Percentiles rank a stretch among this genome's conserved stretches.
phyloP scores from a whole-genome alignment of 1,284 basidiomycete genomes.

The Cutaneotrichosporon spelunceum region DNA sequence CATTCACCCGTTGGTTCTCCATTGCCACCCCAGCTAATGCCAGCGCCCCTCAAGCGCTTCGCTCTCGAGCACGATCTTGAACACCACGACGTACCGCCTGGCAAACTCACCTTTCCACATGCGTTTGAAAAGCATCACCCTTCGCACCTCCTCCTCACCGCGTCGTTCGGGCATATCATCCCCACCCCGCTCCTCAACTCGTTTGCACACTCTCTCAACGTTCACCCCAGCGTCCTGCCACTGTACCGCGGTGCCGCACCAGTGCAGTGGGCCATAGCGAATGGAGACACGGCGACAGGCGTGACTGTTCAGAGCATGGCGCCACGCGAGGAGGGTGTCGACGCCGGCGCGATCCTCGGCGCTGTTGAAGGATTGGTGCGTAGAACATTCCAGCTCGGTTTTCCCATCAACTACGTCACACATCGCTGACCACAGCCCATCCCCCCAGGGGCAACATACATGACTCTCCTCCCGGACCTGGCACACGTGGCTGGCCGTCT shows the following conservation, averaged over 20 bases:
- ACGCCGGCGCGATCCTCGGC: constrained; percentile 52
- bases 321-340: constrained; percentile 43
- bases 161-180: constrained; percentile 88
- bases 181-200: constrained; percentile 63
- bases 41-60: constrained; percentile 29
- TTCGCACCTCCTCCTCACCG: constrained; percentile 72
- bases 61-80: constrained; percentile 24
- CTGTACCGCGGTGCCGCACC: constrained; percentile 87
- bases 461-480: constrained; percentile 60
- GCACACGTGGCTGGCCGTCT: constrained; percentile 66
- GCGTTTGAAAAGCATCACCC: constrained; percentile 53
- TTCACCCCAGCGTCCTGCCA: constrained; percentile 88
- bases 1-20: constrained; percentile 24
- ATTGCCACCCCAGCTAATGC: background rate
- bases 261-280: constrained; percentile 77
- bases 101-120: constrained; percentile 27
- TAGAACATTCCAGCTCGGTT: constrained; percentile 6
- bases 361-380: constrained; percentile 42
- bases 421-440: constrained; percentile 52
- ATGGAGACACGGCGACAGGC: constrained; percentile 62
- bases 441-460: constrained; percentile 57
- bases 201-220: constrained; percentile 76
- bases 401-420: background rate
- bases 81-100: constrained; percentile 18
- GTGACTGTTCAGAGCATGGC: constrained; percentile 61